These are phyloP conservation scores for Teratosphaeria viscida DNA, from an alignment of 2,329 filamentous ascomycete genomes.

Conservation along the genomic window DNA sequence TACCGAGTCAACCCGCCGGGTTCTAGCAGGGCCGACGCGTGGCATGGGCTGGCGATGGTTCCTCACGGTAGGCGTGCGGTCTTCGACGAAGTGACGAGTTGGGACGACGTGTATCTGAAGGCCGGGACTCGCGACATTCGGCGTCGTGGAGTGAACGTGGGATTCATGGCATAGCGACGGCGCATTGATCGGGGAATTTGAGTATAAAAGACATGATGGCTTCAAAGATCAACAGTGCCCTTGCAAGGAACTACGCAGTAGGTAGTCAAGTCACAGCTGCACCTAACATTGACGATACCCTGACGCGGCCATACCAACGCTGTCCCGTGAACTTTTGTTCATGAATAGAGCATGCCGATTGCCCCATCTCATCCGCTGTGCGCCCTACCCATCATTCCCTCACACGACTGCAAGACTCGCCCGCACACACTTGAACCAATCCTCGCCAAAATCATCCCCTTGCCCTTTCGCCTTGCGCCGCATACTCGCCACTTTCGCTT, in stretches of 20 bases:
- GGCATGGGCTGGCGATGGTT: conserved; percentile 9
- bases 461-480: not conserved
- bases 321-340: not conserved
- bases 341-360: not conserved
- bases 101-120: not conserved
- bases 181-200: not conserved
- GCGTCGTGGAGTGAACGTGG: not conserved
- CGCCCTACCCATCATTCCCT: not conserved
- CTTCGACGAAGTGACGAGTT: not conserved
- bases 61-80: not conserved
- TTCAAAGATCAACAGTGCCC: not conserved
- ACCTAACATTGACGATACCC: not conserved
- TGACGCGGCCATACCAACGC: not conserved
- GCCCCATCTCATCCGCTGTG: not conserved
- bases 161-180: not conserved
- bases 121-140: not conserved
- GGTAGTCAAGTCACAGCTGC: not conserved
- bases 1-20: conserved; percentile 5
- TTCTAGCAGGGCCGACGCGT: not conserved
- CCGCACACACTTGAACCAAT: not conserved
- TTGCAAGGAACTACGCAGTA: not conserved
- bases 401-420: not conserved
- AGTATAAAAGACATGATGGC: not conserved
- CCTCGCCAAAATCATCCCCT: not conserved
- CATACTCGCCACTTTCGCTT: not conserved